A percentile compares a stretch with the other conserved stretches of the same genome.
phyloP scores from a whole-genome alignment of 2,329 filamentous ascomycete genomes.

The Beauveria bassiana region DNA sequence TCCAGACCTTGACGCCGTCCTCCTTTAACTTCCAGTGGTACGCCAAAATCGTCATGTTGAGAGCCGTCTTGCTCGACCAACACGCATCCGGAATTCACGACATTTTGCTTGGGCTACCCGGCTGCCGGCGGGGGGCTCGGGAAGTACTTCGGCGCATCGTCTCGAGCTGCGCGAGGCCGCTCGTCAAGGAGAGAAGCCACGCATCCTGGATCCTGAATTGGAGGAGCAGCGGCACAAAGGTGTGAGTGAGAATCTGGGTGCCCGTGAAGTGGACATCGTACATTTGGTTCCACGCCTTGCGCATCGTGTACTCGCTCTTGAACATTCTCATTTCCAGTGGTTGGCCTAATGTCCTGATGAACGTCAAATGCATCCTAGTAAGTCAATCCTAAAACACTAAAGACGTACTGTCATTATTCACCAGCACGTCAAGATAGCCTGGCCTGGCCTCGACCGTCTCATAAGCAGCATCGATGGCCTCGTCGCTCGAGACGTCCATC shows the following conservation, averaged over 20 bases:
- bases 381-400: not conserved
- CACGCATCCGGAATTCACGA: conserved; percentile 22
- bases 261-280: conserved; percentile 41
- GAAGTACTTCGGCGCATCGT: conserved; percentile 16
- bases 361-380: too few species aligned
- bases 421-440: conserved; percentile 24
- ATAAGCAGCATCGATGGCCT: conserved; percentile 23
- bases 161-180: conserved; percentile 29
- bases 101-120: conserved; percentile 33
- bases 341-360: conserved; percentile 21
- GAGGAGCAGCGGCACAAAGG: conserved; percentile 37
- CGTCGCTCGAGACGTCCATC: conserved; percentile 25
- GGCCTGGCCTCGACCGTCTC: conserved; percentile 19
- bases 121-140: conserved; percentile 13
- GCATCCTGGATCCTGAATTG: conserved; percentile 24
- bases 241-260: conserved; percentile 27
- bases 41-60: conserved; percentile 43
- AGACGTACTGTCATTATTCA: conserved; percentile 26
- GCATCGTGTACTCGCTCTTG: conserved; percentile 20
- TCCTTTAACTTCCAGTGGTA: conserved; percentile 30
- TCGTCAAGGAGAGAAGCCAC: conserved; percentile 39
- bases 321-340: conserved; percentile 30
- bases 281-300: conserved; percentile 33
- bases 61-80: conserved; percentile 32
- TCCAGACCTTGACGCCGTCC: conserved; percentile 35